Evolutionary conservation across 371 early-diverging fungal species (phyloP).

Genomic region (Parasitella parasitica): DNA sequence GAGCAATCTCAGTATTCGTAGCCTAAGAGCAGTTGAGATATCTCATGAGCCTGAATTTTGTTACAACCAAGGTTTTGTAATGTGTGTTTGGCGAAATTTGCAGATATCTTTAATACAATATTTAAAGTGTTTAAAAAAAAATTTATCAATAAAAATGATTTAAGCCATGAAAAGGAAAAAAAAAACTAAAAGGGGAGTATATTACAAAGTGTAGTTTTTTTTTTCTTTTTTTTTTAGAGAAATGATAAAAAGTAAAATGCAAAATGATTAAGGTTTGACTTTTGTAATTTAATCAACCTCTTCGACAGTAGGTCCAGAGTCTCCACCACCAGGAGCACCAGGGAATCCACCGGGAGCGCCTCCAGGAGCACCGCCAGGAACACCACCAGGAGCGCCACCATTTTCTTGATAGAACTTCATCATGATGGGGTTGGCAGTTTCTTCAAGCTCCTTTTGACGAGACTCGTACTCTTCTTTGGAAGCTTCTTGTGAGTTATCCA

Average conservation of each 20-base stretch:
- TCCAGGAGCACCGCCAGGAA: conserved; percentile 62
- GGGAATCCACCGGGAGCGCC: conserved; percentile 61
- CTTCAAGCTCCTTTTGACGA: conserved; percentile 86
- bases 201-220: neutral
- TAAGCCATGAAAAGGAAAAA: too few species aligned
- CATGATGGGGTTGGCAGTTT: conserved; percentile 87
- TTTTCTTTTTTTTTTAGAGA: neutral
- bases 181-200: too few species aligned
- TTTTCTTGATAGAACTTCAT: conserved; percentile 63
- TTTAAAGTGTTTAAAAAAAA: too few species aligned
- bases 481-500: conserved; percentile 85
- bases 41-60: too few species aligned
- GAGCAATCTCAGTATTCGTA: too few species aligned
- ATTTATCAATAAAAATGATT: too few species aligned
- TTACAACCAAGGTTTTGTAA: too few species aligned
- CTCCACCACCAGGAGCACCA: conserved; percentile 81
- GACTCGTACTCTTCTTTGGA: conserved; percentile 89
- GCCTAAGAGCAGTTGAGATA: too few species aligned
- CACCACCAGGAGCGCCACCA: conserved; percentile 60
- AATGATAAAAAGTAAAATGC: neutral
- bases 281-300: conserved; percentile 44
- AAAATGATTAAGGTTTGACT: neutral
- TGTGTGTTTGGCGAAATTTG: too few species aligned
- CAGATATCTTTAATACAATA: too few species aligned
- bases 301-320: conserved; percentile 45